These are phyloP conservation scores for Sporothrix sp. DNA, from an alignment of 2,329 filamentous ascomycete genomes.

Conservation along the genomic window DNA sequence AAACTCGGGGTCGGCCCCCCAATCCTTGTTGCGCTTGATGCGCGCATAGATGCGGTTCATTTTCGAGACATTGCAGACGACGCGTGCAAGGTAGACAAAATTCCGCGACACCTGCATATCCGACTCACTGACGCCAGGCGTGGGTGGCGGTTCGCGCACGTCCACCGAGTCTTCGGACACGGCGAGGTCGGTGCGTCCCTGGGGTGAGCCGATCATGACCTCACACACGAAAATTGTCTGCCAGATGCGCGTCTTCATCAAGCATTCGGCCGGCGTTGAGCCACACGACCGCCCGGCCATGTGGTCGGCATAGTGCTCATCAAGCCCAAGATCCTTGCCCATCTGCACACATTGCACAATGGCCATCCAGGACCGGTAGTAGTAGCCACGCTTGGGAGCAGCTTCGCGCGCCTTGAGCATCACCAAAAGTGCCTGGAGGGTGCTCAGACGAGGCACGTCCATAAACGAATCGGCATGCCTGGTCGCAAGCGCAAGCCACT, in stretches of 20 bases:
- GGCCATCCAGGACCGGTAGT: conserved; percentile 95
- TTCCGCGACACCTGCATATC: conserved; percentile 75
- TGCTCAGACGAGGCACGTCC: conserved; percentile 82
- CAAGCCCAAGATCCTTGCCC: conserved; percentile 81
- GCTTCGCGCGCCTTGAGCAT: conserved; percentile 85
- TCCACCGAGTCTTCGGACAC: conserved; percentile 70
- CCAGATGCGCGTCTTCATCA: conserved; percentile 81
- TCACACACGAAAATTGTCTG: conserved; percentile 79
- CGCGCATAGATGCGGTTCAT: conserved; percentile 68
- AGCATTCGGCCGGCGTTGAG: conserved; percentile 61
- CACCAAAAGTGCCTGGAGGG: conserved; percentile 79
- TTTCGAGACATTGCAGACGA: conserved; percentile 66
- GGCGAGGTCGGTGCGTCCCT: conserved; percentile 74
- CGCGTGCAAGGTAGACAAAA: conserved; percentile 69
- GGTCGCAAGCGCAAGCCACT: conserved; percentile 90
- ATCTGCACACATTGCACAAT: conserved; percentile 87
- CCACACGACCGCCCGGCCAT: conserved; percentile 61
- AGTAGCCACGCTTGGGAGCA: conserved; percentile 88
- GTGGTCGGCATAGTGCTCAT: conserved; percentile 78
- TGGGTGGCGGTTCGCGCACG: conserved; percentile 53
- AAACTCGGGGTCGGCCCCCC: conserved; percentile 78
- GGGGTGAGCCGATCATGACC: conserved; percentile 85
- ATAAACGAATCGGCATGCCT: conserved; percentile 90
- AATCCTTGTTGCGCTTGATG: conserved; percentile 61
- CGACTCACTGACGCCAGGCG: conserved; percentile 58